Evolutionary conservation across 108 stramenopile genomes (phyloP), one percentile per base, ranked within the genome.

Genomic region (Nitzschia putrida): DNA sequence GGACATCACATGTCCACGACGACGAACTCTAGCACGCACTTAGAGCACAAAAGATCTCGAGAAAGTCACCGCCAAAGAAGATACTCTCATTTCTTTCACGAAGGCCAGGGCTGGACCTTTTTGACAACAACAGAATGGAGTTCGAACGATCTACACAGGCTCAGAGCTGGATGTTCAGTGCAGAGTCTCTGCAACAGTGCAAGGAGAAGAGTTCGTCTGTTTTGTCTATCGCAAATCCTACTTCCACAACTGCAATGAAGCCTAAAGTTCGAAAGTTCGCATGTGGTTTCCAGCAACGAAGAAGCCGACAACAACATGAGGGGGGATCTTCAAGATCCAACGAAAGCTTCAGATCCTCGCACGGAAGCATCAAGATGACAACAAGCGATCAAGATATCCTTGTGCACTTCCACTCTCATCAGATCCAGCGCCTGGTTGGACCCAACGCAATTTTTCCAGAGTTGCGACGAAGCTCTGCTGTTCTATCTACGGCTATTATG

Each of bases 371-470:
- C 18, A 49, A 16, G 6, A 56, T 88, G 53, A 61, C 61, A 29
- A 76, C 80, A 13, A 38, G 61, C 9, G 87, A 92, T 18, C 88
- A 92, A 78, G 79, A 73, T 16, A 64, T 67, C 8, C 76, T 89
- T 1, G 52, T 92, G 23, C 79, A 82, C 18, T 89, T 92, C 67
- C 88, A 92, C 64, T 74, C 84, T 42, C 87, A 87, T 49, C 88
- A 89, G 66, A 85, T 92, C 21, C 82, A 84, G 21, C 41, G 66
- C 18, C 73, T 92, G 22, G 77, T 89, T 49, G 91, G 91, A 39
- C 91, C 91, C 18, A 72, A 74, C 57, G 91, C 91, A 14, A 52
- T 79, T 4, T 61, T 88, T 0, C 81, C 87, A 10, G 70, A 68
- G 0, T 81, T 87, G 38, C 43, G 73, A 42, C 71, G 88, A 49